Conservation (phyloP, 75 land plant genomes). For the Cupressus sempervirens region DNA sequence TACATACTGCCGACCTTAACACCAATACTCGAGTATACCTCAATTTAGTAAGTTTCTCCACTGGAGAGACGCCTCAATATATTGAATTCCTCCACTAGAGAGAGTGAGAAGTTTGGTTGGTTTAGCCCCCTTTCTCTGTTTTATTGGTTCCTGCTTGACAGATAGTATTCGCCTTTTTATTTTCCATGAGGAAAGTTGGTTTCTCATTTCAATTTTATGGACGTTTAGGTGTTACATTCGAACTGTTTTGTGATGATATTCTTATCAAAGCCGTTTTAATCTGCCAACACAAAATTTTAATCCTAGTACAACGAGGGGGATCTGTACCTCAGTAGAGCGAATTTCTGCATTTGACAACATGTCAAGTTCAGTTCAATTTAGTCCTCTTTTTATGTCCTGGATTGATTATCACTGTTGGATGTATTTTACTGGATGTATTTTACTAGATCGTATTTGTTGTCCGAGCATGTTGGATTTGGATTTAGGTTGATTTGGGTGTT, state of each 20-base stretch:
- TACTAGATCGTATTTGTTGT: neutral
- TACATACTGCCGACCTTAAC: too few relatives aligned
- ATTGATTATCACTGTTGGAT: neutral
- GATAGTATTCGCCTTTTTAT: neutral
- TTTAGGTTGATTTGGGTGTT: neutral
- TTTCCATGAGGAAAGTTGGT: neutral
- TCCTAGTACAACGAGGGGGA: neutral
- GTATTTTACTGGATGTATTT: neutral
- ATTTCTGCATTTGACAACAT: neutral
- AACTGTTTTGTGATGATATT: neutral
- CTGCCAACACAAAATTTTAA: neutral
- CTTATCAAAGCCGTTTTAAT: neutral
- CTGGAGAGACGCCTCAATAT: neutral
- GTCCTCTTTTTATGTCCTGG: neutral
- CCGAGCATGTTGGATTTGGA: neutral
- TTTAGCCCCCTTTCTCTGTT: neutral
- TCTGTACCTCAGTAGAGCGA: neutral
- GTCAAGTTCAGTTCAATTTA: neutral
- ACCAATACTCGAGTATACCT: too few relatives aligned
- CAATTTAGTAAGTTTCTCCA: too few relatives aligned
- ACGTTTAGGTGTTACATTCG: neutral
- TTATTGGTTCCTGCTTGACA: neutral
- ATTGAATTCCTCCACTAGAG: neutral
- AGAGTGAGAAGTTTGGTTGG: neutral
- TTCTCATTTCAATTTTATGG: neutral